Evolutionary conservation across 805 yeast genomes (phyloP), one percentile per base, ranked within the genome.

Genomic region (Lipomyces spencermartinsiae): DNA sequence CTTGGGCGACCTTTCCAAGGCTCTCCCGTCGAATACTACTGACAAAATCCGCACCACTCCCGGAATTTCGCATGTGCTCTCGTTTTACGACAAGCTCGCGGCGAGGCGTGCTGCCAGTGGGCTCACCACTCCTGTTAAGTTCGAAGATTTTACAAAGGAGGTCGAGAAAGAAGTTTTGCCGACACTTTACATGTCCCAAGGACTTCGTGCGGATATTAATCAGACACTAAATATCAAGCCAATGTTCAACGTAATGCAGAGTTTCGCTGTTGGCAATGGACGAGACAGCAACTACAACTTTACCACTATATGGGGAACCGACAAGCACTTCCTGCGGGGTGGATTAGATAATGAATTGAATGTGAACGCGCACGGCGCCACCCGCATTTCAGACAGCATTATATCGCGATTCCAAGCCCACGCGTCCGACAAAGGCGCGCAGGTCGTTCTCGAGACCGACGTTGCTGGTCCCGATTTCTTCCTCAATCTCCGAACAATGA

Each of bases 401-500:
- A 39, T 62, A 39, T 62, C 61, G 6, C 60, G 67, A 9, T n/a
- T 64, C 57, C 69, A 69, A 60, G 70, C 72, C 14, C 73, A 70
- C 57, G 63, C 72, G 22, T 59, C 69, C 33, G 62, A 55, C 43
- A 73, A 65, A 59, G 71, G 68, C 60, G 51, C 68, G 25, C 92
- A 94, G 97, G 85, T 91, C 71, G 98, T 95, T 83, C 84, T 94
- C 75, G 99, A 95, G 84, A 98, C 95, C 80, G 99, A 95, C 80
- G 89, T 87, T 83, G 94, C 90, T 81, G 97, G 94, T 69, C 80
- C 85, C 65, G 99, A 95, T 79, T 93, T 87, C 78, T 89, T 97
- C 61, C 80, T 93, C 78, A 93, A 93, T 84, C 83, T 95, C 78
- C 96, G 95, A 83, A 84, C 96, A 65, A 85, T 93, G 78, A 95